Percentiles rank a stretch among this genome's conserved stretches.
phyloP scores from a whole-genome alignment of 345 rosid species.

The Eucalyptus microcorys region DNA sequence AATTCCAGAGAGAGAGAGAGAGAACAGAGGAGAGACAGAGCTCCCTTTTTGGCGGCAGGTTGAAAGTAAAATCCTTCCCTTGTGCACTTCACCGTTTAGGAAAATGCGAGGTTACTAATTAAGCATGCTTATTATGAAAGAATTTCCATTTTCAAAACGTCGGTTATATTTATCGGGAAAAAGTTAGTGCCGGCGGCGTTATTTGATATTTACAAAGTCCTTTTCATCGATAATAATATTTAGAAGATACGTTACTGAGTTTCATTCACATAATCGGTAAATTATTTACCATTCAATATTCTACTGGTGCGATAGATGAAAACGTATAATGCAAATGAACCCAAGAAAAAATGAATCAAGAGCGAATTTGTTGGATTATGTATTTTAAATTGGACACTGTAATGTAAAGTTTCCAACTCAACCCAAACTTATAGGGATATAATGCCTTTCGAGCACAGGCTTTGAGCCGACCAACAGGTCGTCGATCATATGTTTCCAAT shows the following conservation, averaged over 20 bases:
- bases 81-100: not conserved
- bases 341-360: too few relatives aligned
- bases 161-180: not conserved
- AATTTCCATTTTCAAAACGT: not conserved
- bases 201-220: not conserved
- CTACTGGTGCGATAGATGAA: accelerated
- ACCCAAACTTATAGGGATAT: not conserved
- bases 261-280: not conserved
- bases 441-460: not conserved
- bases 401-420: not conserved
- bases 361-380: not conserved
- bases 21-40: not conserved
- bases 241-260: too few relatives aligned
- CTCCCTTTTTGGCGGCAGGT: not conserved
- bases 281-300: not conserved
- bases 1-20: not conserved
- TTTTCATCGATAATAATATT: not conserved
- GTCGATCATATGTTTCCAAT: not conserved
- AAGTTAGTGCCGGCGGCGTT: not conserved
- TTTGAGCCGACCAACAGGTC: not conserved
- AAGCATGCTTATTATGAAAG: not conserved
- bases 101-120: not conserved
- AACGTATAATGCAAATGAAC: too few relatives aligned
- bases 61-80: not conserved
- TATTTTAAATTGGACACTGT: not conserved